Evolutionary conservation across 495 filamentous ascomycete genomes (phyloP).

Genomic region (Hyphodiscus hymeniophilus): DNA sequence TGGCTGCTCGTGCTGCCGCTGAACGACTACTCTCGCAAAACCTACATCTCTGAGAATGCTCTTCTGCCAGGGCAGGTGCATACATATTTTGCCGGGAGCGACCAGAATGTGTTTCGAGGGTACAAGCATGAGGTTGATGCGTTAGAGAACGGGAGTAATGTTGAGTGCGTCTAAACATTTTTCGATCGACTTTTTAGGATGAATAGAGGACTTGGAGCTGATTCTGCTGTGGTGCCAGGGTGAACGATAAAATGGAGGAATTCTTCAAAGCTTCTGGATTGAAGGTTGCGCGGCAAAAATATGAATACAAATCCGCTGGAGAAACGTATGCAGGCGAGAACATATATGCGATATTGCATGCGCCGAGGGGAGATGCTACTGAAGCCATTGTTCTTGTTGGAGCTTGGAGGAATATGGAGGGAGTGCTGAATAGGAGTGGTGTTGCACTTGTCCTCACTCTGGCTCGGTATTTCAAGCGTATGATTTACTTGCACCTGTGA

Average conservation of each 20-base stretch:
- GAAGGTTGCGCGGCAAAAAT: slow-evolving; percentile 77
- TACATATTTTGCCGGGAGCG: slow-evolving; percentile 92
- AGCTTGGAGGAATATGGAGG: slow-evolving; percentile 78
- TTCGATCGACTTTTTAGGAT: slow-evolving; percentile 1
- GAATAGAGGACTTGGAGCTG: slow-evolving; percentile 4
- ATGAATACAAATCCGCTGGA: slow-evolving; percentile 68
- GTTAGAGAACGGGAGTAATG: slow-evolving; percentile 43
- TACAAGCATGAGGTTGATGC: slow-evolving; percentile 78
- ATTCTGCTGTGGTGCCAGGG: slow-evolving; percentile 36
- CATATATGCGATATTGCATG: slow-evolving; percentile 89
- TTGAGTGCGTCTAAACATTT: slow-evolving; percentile 30
- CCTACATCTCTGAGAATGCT: slow-evolving; percentile 97
- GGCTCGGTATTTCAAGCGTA: slow-evolving; percentile 86
- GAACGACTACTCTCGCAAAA: slow-evolving; percentile 81
- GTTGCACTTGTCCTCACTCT: slow-evolving; percentile 78
- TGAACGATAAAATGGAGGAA: slow-evolving; percentile 60
- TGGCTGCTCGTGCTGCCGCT: slow-evolving; percentile 94
- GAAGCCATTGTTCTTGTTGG: slow-evolving; percentile 91
- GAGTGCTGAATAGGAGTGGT: slow-evolving; percentile 74
- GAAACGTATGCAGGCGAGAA: slow-evolving; percentile 75
- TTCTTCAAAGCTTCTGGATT: slow-evolving; percentile 72
- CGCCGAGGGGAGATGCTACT: slow-evolving; percentile 93
- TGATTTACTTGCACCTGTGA: background rate
- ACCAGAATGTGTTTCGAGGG: slow-evolving; percentile 89
- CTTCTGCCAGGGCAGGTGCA: slow-evolving; percentile 93